A percentile compares a stretch with the other conserved stretches of the same genome.
These are phyloP conservation scores for Excoecaria cochinchinensis DNA, from an alignment of 345 rosid species.

Conservation along the genomic window DNA sequence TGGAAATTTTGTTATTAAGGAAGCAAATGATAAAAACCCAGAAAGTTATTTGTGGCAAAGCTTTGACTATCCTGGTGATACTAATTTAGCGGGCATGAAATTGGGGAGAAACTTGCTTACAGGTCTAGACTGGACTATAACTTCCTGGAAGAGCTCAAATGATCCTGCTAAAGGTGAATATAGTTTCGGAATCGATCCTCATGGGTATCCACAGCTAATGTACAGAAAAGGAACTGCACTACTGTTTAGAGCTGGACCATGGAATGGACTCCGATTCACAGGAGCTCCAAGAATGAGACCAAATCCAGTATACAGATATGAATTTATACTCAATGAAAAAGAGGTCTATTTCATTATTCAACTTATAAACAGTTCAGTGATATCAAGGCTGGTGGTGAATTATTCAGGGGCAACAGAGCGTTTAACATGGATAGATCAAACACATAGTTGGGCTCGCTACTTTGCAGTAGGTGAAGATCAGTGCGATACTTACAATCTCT, in stretches of 20 bases:
- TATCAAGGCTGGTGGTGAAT: constrained; percentile 14
- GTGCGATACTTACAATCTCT: constrained; percentile 6
- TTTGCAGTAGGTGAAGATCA: constrained; percentile 8
- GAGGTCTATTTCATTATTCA: constrained; percentile 12
- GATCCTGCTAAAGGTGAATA: constrained; percentile 26
- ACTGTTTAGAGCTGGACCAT: constrained; percentile 23
- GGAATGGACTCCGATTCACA: constrained; percentile 31
- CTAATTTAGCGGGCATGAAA: constrained; percentile 24
- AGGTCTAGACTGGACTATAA: constrained; percentile 17
- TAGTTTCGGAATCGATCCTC: constrained; percentile 13
- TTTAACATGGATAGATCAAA: constrained; percentile 19
- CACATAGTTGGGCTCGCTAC: constrained; percentile 20
- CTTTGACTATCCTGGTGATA: constrained; percentile 32
- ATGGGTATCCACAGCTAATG: constrained; percentile 12
- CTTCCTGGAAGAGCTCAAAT: constrained; percentile 23
- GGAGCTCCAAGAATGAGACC: background rate
- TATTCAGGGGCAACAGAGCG: constrained; percentile 16
- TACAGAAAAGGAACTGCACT: background rate
- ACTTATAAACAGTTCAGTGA: constrained; percentile 12
- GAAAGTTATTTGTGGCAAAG: constrained; percentile 33
- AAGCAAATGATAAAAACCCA: background rate
- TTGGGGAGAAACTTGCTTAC: constrained; percentile 22
- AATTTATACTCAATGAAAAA: constrained; percentile 17
- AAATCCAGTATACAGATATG: constrained; percentile 10
- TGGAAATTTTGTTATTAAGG: constrained; percentile 31